These are phyloP conservation scores for Torrubiella hemipterigena DNA, from an alignment of 2,329 filamentous ascomycete species.

Conservation along the genomic window DNA sequence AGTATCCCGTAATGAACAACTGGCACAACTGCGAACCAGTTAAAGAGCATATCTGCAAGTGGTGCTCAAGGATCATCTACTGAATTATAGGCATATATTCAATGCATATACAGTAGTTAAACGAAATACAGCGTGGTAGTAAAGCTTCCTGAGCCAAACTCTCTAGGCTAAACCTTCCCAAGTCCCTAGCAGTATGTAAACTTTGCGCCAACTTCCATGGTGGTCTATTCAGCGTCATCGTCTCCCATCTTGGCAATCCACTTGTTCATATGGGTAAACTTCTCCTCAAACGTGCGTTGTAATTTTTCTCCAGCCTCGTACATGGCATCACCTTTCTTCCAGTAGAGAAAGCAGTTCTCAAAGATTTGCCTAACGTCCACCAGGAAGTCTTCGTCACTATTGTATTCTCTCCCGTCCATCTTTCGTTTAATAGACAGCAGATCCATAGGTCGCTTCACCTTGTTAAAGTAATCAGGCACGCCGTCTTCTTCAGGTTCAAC, in stretches of 20 bases:
- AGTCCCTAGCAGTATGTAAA: too few relatives aligned
- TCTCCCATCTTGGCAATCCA: conserved; percentile 43
- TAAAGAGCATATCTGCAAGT: too few relatives aligned
- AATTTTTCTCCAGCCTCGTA: conserved; percentile 43
- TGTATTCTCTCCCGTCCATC: conserved; percentile 43
- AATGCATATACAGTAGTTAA: too few relatives aligned
- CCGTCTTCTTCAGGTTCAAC: conserved; percentile 44
- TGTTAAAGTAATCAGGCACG: conserved; percentile 49
- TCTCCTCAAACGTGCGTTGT: conserved; percentile 46
- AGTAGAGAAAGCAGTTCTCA: conserved; percentile 52
- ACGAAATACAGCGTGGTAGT: too few relatives aligned
- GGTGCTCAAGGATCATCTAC: too few relatives aligned
- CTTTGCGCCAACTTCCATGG: too few relatives aligned
- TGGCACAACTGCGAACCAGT: too few relatives aligned
- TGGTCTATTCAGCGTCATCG: conserved; percentile 23
- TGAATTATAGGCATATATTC: too few relatives aligned
- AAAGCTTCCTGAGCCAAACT: too few relatives aligned
- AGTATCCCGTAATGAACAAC: too few relatives aligned
- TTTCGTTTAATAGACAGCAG: conserved; percentile 47
- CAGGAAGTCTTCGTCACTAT: conserved; percentile 38
- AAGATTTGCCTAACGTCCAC: conserved; percentile 51
- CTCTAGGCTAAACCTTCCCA: too few relatives aligned
- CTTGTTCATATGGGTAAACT: conserved; percentile 46
- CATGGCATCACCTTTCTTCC: conserved; percentile 42
- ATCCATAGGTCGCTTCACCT: conserved; percentile 51